A percentile compares a stretch with the other conserved stretches of the same genome.
Conservation (phyloP, 768 basidiomycete genomes). For the Suillus alpinus region DNA sequence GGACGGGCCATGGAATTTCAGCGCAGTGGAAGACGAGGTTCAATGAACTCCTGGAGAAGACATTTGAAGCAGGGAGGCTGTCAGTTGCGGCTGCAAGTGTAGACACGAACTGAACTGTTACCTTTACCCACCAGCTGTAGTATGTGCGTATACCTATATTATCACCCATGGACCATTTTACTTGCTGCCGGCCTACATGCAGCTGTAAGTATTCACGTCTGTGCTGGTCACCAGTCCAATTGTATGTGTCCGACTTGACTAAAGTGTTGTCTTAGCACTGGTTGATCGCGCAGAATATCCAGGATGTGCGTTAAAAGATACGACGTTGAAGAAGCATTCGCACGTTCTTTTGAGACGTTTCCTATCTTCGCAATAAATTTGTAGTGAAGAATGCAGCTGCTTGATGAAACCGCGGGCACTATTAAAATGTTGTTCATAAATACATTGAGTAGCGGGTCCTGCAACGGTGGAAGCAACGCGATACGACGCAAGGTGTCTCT, state of each 20-base stretch:
- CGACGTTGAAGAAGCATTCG: not conserved
- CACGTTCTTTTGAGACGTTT: not conserved
- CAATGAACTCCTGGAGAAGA: constrained; percentile 55
- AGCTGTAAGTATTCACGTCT: not conserved
- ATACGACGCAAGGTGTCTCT: not conserved
- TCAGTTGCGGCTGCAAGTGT: not conserved
- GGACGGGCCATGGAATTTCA: constrained; percentile 63
- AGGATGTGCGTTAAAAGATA: not conserved
- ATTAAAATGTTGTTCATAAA: not conserved
- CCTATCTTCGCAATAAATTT: not conserved
- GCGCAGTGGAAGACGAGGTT: constrained; percentile 48
- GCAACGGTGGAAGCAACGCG: not conserved
- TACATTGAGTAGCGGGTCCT: not conserved
- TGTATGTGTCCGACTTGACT: not conserved
- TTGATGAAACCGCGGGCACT: not conserved
- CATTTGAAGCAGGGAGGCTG: constrained; percentile 48
- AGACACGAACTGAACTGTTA: not conserved
- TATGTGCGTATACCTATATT: not conserved
- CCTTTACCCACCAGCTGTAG: not conserved
- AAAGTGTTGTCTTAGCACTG: not conserved
- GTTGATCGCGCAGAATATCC: not conserved
- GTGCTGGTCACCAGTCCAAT: not conserved
- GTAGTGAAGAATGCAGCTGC: not conserved
- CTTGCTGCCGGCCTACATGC: not conserved
- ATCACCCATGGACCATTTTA: too few relatives aligned